Evolutionary conservation across 148 eudicot genomes (phyloP), one percentile per base, ranked within the genome.

Genomic region (Chenopodium suecicum): DNA sequence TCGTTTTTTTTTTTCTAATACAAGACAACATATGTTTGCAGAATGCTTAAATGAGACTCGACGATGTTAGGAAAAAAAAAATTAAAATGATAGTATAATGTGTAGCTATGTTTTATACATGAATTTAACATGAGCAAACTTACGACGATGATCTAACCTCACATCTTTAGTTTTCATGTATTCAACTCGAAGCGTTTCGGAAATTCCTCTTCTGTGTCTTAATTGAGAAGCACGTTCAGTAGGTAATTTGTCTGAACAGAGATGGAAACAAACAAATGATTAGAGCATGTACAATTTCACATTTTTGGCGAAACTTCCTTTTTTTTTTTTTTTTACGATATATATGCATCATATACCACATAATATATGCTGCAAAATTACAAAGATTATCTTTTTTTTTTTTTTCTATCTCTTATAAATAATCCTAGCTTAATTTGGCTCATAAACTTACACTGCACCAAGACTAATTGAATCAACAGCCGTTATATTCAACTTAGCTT

Each of bases 161-260:
- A 93, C 90, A 79, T 95, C 97, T 84, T 95, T 95, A 47, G 87
- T 88, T 76, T 90, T 90, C 60, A 90, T 93, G 84, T 95, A 93
- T 70, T 92, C 90, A 69, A 79, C 84, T 13, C 94, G 88, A 70
- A 90, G 70, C 9, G 93, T 92, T 85, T 92, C 97, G 16, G 98
- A 95, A 78, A 89, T 91, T 67, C 97, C 92, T 88, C 98, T 89
- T 83, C 90, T 88, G 85, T 91, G 98, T 75, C 86, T 88, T 78
- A 77, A 14, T 48, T 81, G 77, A 72, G 72, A 60, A 22, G 84
- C 47, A 44, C 77, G 82, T 84, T 80, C 81, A 17, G 80, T 25
- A 9, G 12, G 12, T 44, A 84, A 78, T 10, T 81, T 65, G 50
- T 86, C 93, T 88, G 84, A 34, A 84, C 23, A 76, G 20, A 77